A percentile compares a stretch with the other conserved stretches of the same genome.
Evolutionary conservation across 176 grass and related monocot genomes (phyloP).

Genomic region (Alloteropsis semialata): DNA sequence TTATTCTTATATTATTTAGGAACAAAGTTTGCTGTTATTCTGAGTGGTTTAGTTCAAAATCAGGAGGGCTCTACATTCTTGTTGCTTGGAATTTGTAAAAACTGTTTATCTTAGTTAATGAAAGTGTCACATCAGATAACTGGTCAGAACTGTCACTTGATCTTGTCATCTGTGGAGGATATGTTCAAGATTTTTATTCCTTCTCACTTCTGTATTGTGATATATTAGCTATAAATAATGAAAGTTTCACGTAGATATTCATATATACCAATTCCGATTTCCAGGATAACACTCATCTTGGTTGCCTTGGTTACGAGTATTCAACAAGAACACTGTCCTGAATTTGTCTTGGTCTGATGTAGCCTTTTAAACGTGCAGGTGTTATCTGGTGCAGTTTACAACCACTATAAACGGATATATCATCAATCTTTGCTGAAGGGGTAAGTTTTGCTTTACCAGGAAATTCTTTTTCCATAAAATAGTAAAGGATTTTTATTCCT

Average conservation of each 20-base stretch:
- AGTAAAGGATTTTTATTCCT: conserved; percentile 11
- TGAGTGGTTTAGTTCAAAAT: too few species aligned
- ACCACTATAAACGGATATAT: conserved; percentile 98
- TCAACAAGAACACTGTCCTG: not conserved
- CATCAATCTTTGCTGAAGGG: conserved; percentile 77
- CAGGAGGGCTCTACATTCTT: too few species aligned
- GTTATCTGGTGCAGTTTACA: conserved; percentile 93
- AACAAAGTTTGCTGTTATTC: too few species aligned
- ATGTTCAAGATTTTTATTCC: not conserved
- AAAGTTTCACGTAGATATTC: not conserved
- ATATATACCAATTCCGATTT: not conserved
- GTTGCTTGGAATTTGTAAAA: too few species aligned
- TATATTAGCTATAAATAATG: not conserved
- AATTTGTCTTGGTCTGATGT: conserved; percentile 14
- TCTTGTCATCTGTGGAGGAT: not conserved
- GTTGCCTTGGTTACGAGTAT: not conserved
- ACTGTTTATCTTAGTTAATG: too few species aligned
- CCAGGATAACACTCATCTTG: conserved; percentile 8
- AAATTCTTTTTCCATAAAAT: not conserved
- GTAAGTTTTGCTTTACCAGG: conserved; percentile 46
- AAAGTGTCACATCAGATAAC: too few species aligned
- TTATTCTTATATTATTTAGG: too few species aligned
- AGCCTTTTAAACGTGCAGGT: conserved; percentile 60
- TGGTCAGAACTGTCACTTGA: not conserved
- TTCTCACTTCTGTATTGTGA: not conserved